These are phyloP conservation scores for Geotrichum armillariae DNA, from an alignment of 1,139 yeast species.

Conservation along the genomic window DNA sequence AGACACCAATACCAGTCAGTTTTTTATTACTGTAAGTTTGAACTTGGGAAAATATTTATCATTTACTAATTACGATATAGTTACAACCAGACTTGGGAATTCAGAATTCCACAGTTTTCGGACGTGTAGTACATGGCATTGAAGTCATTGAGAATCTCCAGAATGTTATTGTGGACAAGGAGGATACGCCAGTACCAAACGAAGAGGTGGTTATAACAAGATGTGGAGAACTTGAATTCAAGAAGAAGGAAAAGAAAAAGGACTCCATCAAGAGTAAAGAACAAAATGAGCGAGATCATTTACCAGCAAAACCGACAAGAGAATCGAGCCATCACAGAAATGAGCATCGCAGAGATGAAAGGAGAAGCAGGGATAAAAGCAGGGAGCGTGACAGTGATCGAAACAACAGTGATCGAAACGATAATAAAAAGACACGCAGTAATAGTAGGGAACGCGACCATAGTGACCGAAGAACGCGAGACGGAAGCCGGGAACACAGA, in stretches of 20 bases:
- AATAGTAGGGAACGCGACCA: not conserved
- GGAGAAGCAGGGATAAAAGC: too few relatives aligned
- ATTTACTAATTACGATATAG: constrained; percentile 45
- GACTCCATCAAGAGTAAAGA: not conserved
- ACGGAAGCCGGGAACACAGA: not conserved
- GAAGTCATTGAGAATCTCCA: constrained; percentile 51
- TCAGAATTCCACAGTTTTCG: constrained; percentile 61
- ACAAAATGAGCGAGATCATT: not conserved
- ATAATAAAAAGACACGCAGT: not conserved
- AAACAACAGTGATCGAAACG: not conserved
- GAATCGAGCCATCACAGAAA: not conserved
- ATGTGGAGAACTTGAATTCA: constrained; percentile 53
- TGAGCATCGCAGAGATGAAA: not conserved
- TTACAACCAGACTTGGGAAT: constrained; percentile 39
- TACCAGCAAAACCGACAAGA: not conserved
- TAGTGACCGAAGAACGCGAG: not conserved
- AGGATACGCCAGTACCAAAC: constrained; percentile 42
- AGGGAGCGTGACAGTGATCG: not conserved
- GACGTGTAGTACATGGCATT: constrained; percentile 62
- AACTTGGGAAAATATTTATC: not conserved
- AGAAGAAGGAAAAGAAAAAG: constrained; percentile 19
- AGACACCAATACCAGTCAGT: constrained; percentile 65
- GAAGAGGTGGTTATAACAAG: constrained; percentile 52
- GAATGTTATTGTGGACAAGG: constrained; percentile 34
- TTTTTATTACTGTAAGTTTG: constrained; percentile 53